phyloP scores from a whole-genome alignment of 257 asterid species.

The Parsonsia alboflavescens region DNA sequence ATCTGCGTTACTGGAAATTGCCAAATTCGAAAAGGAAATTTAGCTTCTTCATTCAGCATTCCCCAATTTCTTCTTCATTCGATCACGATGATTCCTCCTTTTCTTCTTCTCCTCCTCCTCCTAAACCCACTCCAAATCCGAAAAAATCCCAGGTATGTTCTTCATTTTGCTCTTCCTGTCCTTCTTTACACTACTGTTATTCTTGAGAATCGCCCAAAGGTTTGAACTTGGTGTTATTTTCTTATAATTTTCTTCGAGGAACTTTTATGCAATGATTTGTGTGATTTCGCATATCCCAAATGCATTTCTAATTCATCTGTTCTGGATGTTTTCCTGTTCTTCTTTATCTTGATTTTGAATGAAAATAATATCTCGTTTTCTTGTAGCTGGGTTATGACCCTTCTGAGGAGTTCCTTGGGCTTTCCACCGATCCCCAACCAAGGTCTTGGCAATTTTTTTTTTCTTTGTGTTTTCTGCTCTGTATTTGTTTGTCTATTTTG shows the following conservation, averaged over 20 bases:
- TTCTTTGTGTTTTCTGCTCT: background rate
- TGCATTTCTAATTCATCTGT: background rate
- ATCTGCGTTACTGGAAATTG: constrained; percentile 38
- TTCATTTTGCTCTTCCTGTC: background rate
- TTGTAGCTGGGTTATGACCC: constrained; percentile 74
- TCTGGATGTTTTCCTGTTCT: background rate
- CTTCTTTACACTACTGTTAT: background rate
- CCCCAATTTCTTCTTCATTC: constrained; percentile 44
- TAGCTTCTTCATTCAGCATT: constrained; percentile 27
- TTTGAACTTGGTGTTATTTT: background rate
- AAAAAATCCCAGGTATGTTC: constrained; percentile 41
- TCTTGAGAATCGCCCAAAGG: background rate
- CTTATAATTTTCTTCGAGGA: too few relatives aligned
- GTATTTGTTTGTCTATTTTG: background rate
- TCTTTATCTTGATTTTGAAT: background rate
- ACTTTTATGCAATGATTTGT: background rate
- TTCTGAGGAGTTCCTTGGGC: constrained; percentile 80
- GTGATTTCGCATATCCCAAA: background rate
- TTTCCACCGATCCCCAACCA: constrained; percentile 59
- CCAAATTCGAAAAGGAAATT: constrained; percentile 38
- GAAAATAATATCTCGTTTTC: constrained; percentile 6
- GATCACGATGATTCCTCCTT: constrained; percentile 36
- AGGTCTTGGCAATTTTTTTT: constrained; percentile 42
- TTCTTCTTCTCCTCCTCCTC: constrained; percentile 4
- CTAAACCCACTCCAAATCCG: constrained; percentile 28